phyloP scores from a whole-genome alignment of 495 filamentous ascomycete species.

The Amorphotheca resinae region DNA sequence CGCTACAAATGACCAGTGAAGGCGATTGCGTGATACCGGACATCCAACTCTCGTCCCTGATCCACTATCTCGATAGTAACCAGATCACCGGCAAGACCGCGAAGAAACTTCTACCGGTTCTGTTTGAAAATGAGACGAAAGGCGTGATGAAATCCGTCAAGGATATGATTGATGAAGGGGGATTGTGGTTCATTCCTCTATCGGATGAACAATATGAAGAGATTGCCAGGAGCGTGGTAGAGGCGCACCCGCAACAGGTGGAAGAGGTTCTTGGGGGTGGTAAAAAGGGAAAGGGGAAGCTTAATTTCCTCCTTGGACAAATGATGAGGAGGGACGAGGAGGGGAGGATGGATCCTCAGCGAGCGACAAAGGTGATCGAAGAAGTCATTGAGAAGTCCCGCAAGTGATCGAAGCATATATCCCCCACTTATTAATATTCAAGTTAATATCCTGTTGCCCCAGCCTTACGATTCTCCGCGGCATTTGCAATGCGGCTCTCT shows the following conservation, averaged over 20 bases:
- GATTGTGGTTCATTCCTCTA: constrained; percentile 53
- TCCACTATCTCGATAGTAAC: constrained; percentile 47
- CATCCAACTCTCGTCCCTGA: constrained; percentile 49
- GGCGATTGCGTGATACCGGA: constrained; percentile 39
- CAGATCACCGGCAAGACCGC: constrained; percentile 66
- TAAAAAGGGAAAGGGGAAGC: constrained; percentile 42
- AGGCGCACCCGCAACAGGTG: constrained; percentile 44
- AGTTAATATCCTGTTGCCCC: too few relatives aligned
- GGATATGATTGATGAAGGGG: constrained; percentile 50
- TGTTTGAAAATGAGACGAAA: constrained; percentile 35
- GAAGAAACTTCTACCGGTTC: constrained; percentile 54
- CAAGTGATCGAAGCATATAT: too few relatives aligned
- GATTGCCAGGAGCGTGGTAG: constrained; percentile 38
- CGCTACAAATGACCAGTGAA: constrained; percentile 23
- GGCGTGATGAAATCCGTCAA: constrained; percentile 38
- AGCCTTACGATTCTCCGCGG: too few relatives aligned
- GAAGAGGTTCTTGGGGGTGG: constrained; percentile 52
- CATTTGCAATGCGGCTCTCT: too few relatives aligned
- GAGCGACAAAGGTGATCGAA: constrained; percentile 39
- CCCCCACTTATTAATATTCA: too few relatives aligned
- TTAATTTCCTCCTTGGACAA: constrained; percentile 80
- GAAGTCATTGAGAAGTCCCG: constrained; percentile 11
- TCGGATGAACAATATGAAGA: constrained; percentile 43
- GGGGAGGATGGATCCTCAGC: constrained; percentile 63
- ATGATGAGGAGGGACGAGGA: constrained; percentile 73